phyloP scores from a whole-genome alignment of 352 stramenopile species.

The Aphanomyces euteiches region DNA sequence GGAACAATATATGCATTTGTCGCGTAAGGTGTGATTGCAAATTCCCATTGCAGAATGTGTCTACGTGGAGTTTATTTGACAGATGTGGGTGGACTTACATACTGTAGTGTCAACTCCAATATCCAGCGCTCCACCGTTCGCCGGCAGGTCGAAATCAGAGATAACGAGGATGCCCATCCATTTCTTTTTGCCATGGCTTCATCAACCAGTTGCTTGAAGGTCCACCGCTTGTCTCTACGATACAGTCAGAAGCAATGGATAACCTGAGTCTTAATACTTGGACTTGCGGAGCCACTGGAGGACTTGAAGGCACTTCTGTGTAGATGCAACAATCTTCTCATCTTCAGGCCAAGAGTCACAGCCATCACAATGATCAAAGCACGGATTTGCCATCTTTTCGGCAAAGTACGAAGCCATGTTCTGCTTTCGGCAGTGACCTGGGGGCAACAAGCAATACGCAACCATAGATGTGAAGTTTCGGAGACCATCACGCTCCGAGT shows the following conservation, averaged over 20 bases:
- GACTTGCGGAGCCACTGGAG: not conserved
- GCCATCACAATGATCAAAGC: not conserved
- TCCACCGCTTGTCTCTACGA: constrained; percentile 53
- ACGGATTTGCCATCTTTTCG: not conserved
- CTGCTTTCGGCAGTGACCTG: constrained; percentile 61
- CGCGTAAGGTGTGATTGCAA: constrained; percentile 73
- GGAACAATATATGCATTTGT: constrained; percentile 61
- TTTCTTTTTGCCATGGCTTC: constrained; percentile 54
- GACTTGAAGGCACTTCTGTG: not conserved
- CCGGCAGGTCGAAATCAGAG: not conserved
- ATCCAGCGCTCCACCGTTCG: constrained; percentile 48
- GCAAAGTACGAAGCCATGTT: constrained; percentile 39
- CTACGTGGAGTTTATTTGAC: constrained; percentile 32
- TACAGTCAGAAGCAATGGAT: not conserved
- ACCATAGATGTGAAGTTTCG: constrained; percentile 78
- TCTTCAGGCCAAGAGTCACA: constrained; percentile 42
- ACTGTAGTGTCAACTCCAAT: constrained; percentile 14
- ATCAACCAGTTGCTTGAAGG: constrained; percentile 67
- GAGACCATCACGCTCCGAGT: constrained; percentile 75
- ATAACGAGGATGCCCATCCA: not conserved
- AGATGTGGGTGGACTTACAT: not conserved
- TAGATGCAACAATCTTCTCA: not conserved
- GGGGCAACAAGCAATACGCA: constrained; percentile 68
- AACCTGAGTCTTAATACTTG: not conserved
- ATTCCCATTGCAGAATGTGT: constrained; percentile 57